Base-by-base conservation (phyloP, 2,329 filamentous ascomycete genomes). In the Talaromyces marneffei region DNA sequence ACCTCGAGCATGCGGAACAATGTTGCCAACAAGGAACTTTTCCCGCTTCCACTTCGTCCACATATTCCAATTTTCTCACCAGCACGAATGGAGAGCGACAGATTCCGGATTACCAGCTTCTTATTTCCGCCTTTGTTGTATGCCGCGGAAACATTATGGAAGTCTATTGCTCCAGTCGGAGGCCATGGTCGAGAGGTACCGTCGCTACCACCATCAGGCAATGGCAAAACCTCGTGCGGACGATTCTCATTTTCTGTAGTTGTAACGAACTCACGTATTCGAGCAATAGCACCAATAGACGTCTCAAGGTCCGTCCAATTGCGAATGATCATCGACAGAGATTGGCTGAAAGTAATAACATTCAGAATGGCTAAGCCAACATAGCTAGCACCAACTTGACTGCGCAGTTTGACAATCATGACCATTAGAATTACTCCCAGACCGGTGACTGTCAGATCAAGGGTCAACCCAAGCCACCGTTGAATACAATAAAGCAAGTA, bases 271-370 rank as follows among this genome's bases (percentile, higher is more conserved):
- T 77, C 75, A 66, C 81, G 82, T 63, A 85, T 77, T 20, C 84
- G 76, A 4, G 79, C 75, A 6, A 86, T 78, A 6, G 83, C 83
- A 8, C 84, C 84, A 42, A 86, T 79, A 33, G 79, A 78, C 0
- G 83, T 86, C 65, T 86, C 84, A 10, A 86, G 72, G 40, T 77
- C 76, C 0, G 83, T 85, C 83, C 83, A 86, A 55, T 76, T 78
- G 23, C 75, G 75, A 8, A 83, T 74, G 18, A 83, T 69, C 8
- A 78, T 67, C 55, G 80, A 80, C 60, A 85, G 74, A 54, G 74
- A 78, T 44, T 79, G 75, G 42, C 79, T 83, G 68, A 85, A 83
- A 18, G 77, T 71, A 20, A 85, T 78, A 33, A 84, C 76, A 60
- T 82, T 83, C 16, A 83, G 69, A 16, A 85, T 70, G 0, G 81